Percentiles rank a stretch among this genome's conserved stretches.
phyloP scores from a whole-genome alignment of 2,329 filamentous ascomycete species.

The Furcasterigmium sp. region DNA sequence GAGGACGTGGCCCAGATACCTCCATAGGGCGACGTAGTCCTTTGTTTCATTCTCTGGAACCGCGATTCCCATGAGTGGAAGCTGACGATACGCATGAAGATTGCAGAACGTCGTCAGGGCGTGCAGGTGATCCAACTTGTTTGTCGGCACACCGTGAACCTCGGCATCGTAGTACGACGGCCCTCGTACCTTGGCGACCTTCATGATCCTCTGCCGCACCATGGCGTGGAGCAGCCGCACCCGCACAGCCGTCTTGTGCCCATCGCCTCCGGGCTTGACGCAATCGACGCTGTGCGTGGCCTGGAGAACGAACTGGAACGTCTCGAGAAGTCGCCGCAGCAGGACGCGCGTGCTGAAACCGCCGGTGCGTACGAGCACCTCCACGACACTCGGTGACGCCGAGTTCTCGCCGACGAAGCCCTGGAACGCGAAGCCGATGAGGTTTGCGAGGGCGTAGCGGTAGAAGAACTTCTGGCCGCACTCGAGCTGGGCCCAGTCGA shows the following conservation, averaged over 20 bases:
- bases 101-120: slow-evolving; percentile 61
- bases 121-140: slow-evolving; percentile 58
- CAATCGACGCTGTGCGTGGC: slow-evolving; percentile 53
- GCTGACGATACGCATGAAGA: slow-evolving; percentile 54
- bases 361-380: slow-evolving; percentile 60
- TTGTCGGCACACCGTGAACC: slow-evolving; percentile 56
- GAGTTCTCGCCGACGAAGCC: slow-evolving; percentile 29
- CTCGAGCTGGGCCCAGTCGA: slow-evolving; percentile 61
- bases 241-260: slow-evolving; percentile 54
- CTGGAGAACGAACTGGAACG: slow-evolving; percentile 41
- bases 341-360: slow-evolving; percentile 59
- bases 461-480: slow-evolving; percentile 61
- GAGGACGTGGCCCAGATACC: slow-evolving; percentile 24
- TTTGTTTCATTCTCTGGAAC: slow-evolving; percentile 49
- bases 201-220: slow-evolving; percentile 57
- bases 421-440: slow-evolving; percentile 42
- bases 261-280: slow-evolving; percentile 57
- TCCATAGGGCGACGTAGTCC: slow-evolving; percentile 58
- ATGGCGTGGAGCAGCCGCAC: slow-evolving; percentile 61
- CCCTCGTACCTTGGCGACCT: slow-evolving; percentile 38
- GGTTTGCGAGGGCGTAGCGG: slow-evolving; percentile 55
- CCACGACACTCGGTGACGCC: slow-evolving; percentile 54
- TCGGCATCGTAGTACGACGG: slow-evolving; percentile 56
- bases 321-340: slow-evolving; percentile 48
- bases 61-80: slow-evolving; percentile 60